phyloP scores from a whole-genome alignment of 345 rosid genomes.

The Populus pruinosa region DNA sequence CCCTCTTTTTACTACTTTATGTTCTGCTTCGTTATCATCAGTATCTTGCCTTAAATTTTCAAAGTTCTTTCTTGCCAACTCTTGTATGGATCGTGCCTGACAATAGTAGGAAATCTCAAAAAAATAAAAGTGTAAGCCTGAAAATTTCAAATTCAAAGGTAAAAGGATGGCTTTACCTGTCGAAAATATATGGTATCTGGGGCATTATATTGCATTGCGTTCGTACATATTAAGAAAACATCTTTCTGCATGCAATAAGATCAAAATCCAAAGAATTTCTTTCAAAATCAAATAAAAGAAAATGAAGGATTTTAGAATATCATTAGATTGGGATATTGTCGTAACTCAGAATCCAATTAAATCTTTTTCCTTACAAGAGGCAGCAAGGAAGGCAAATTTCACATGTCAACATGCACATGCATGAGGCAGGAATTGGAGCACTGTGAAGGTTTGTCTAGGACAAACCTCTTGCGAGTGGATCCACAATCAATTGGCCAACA shows the following conservation, averaged over 20 bases:
- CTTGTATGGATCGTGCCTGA: conserved; percentile 28
- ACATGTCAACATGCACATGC: background rate
- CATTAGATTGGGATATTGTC: background rate
- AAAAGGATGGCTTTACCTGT: conserved; percentile 18
- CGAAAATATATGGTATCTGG: conserved; percentile 30
- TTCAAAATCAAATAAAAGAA: background rate
- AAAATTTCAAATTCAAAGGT: background rate
- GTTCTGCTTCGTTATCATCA: conserved; percentile 23
- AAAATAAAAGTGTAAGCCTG: background rate
- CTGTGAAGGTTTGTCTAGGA: background rate
- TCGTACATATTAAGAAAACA: conserved; percentile 24
- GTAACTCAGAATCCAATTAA: background rate
- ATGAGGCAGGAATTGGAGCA: background rate
- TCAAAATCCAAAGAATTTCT: conserved; percentile 3
- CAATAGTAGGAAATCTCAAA: background rate
- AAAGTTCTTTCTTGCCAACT: conserved; percentile 29
- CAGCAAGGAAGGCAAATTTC: background rate
- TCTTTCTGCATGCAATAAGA: conserved; percentile 26
- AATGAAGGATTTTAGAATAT: background rate
- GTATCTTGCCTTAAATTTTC: conserved; percentile 22
- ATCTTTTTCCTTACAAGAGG: background rate
- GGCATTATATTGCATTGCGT: conserved; percentile 36
- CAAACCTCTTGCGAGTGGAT: background rate
- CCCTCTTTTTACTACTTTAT: conserved; percentile 21
- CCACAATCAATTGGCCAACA: background rate